phyloP scores from a whole-genome alignment of 2,329 filamentous ascomycete genomes.

The Didymella segeticola region DNA sequence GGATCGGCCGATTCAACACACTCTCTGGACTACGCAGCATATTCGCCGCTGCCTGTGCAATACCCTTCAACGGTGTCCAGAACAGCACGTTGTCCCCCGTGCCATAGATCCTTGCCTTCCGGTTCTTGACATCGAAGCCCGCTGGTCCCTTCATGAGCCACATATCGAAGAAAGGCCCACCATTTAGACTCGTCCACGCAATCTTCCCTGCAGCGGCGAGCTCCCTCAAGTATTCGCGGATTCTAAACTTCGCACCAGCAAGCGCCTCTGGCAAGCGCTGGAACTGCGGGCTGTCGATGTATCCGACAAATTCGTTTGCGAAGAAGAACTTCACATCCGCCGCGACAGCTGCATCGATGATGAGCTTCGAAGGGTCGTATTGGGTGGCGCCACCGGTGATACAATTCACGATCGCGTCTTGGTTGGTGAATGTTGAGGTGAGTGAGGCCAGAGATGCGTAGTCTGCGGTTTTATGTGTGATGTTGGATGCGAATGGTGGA shows the following conservation, averaged over 20 bases:
- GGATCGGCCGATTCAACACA: constrained; percentile 37
- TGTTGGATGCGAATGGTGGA: constrained; percentile 19
- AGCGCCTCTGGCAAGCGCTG: constrained; percentile 33
- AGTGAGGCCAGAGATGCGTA: constrained; percentile 36
- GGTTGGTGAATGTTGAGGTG: constrained; percentile 55
- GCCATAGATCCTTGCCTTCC: constrained; percentile 45
- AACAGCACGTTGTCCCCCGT: constrained; percentile 35
- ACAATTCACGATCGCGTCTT: constrained; percentile 62
- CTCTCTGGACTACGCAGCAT: constrained; percentile 38
- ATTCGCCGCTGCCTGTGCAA: constrained; percentile 35
- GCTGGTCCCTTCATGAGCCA: constrained; percentile 49
- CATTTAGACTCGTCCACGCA: constrained; percentile 42
- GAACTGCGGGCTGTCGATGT: constrained; percentile 35
- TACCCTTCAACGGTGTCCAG: constrained; percentile 42
- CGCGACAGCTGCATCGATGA: constrained; percentile 45
- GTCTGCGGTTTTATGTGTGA: constrained; percentile 32
- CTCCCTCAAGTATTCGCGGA: constrained; percentile 34
- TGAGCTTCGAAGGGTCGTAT: constrained; percentile 52
- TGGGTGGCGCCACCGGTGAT: constrained; percentile 55
- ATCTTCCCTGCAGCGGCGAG: constrained; percentile 34
- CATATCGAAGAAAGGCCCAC: constrained; percentile 49
- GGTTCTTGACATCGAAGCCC: constrained; percentile 41
- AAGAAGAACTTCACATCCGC: constrained; percentile 45
- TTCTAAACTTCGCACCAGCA: constrained; percentile 37
- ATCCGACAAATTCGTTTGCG: constrained; percentile 43